Conservation (phyloP, 768 basidiomycete genomes). For the Suillus paluster region DNA sequence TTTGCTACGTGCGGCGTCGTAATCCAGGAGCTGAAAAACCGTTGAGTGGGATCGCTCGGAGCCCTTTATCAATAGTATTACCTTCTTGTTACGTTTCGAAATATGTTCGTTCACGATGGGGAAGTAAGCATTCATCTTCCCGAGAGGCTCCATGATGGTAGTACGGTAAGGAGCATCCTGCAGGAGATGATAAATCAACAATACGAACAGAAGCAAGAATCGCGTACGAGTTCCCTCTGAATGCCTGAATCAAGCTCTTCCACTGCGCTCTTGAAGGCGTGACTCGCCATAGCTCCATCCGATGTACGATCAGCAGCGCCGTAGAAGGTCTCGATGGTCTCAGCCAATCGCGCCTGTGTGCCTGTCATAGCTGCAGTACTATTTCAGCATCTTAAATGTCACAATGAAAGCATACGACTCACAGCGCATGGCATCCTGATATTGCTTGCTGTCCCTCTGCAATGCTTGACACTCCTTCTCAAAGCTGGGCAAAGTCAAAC, state of each 20-base stretch:
- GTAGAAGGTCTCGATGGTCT: constrained; percentile 94
- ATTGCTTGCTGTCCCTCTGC: constrained; percentile 95
- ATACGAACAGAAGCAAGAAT: not conserved
- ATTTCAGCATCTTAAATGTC: constrained; percentile 4
- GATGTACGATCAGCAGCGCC: constrained; percentile 80
- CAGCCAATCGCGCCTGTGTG: constrained; percentile 91
- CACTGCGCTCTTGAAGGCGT: constrained; percentile 94
- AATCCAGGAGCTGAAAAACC: constrained; percentile 80
- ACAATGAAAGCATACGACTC: constrained; percentile 25
- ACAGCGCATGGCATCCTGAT: constrained; percentile 95
- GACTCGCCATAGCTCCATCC: constrained; percentile 95
- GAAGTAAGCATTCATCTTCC: constrained; percentile 96
- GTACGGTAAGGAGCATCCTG: constrained; percentile 95
- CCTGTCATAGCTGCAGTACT: constrained; percentile 81
- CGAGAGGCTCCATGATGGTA: constrained; percentile 92
- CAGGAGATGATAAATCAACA: constrained; percentile 5
- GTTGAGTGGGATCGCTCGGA: not conserved
- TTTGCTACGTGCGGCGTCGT: constrained; percentile 90
- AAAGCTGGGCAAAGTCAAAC: constrained; percentile 54
- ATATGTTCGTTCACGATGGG: constrained; percentile 94
- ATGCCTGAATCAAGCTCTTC: constrained; percentile 91
- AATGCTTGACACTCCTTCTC: constrained; percentile 95
- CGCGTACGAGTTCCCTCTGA: constrained; percentile 81
- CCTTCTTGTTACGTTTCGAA: constrained; percentile 95
- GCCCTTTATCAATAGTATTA: constrained; percentile 27